Evolutionary conservation across 2,329 filamentous ascomycete genomes (phyloP).

Genomic region (Byssoonygena ceratinophila): DNA sequence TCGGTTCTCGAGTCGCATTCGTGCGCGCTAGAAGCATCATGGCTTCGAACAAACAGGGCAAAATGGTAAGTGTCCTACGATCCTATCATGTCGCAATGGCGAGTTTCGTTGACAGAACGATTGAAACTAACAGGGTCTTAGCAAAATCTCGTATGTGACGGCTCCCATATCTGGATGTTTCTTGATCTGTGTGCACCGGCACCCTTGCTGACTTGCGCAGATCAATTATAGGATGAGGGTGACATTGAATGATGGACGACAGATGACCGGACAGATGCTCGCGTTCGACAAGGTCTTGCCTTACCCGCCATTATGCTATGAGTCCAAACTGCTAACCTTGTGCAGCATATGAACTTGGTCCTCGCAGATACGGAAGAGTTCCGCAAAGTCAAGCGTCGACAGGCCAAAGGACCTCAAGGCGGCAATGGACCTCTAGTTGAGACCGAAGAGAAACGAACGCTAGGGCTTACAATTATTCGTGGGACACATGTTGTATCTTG

Average conservation of each 20-base stretch:
- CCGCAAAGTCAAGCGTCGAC: constrained; percentile 77
- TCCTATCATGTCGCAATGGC: constrained; percentile 32
- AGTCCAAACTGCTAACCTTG: neutral
- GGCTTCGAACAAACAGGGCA: constrained; percentile 86
- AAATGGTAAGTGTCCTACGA: constrained; percentile 70
- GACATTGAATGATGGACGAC: constrained; percentile 84
- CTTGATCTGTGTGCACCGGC: neutral
- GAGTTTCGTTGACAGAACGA: constrained; percentile 40
- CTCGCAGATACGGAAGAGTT: constrained; percentile 98
- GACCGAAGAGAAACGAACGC: constrained; percentile 92
- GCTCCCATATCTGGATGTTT: neutral
- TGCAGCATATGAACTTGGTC: constrained; percentile 95
- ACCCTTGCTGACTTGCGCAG: constrained; percentile 38
- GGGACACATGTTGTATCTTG: constrained; percentile 90
- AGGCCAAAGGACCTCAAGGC: constrained; percentile 56
- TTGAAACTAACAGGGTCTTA: constrained; percentile 47
- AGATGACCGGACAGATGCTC: constrained; percentile 96
- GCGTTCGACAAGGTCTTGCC: constrained; percentile 81
- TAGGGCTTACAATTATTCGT: constrained; percentile 87
- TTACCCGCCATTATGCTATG: neutral
- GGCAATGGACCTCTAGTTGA: constrained; percentile 59
- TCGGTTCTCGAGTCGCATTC: constrained; percentile 34
- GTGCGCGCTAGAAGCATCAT: constrained; percentile 43
- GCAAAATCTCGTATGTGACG: constrained; percentile 53
- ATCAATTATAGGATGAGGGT: constrained; percentile 99